These are phyloP conservation scores for Claviceps sp. DNA, from an alignment of 2,329 filamentous ascomycete genomes.

Conservation along the genomic window DNA sequence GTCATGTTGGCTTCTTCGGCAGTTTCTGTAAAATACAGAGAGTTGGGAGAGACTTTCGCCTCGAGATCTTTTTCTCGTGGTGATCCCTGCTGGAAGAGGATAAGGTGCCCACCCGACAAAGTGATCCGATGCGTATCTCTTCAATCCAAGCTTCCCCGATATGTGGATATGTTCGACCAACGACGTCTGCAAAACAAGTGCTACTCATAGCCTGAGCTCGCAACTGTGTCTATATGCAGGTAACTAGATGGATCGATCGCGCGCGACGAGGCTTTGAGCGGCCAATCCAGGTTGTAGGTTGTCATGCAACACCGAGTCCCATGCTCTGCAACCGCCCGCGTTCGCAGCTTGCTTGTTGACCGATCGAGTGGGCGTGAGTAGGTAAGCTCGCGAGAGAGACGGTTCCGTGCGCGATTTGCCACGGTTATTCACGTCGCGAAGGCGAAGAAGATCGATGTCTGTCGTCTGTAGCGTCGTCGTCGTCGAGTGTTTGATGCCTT, in stretches of 20 bases:
- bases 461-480: neutral
- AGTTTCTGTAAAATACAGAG: neutral
- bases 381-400: neutral
- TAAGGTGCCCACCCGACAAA: neutral
- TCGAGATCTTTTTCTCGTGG: neutral
- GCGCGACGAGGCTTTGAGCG: slow-evolving; percentile 1
- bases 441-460: neutral
- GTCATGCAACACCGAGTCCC: slow-evolving; percentile 1
- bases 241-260: neutral
- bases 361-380: neutral
- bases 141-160: neutral
- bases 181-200: neutral
- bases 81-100: neutral
- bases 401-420: neutral
- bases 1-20: slow-evolving; percentile 32
- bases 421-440: neutral
- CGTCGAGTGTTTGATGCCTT: neutral
- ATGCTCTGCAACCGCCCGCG: neutral
- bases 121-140: neutral
- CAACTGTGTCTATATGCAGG: neutral
- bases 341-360: neutral
- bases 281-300: neutral
- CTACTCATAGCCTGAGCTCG: neutral
- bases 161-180: slow-evolving; percentile 1
- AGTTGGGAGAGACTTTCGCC: neutral